Conservation (phyloP, 1,284 basidiomycete genomes). For the Sanghuangporus sanghuang region DNA sequence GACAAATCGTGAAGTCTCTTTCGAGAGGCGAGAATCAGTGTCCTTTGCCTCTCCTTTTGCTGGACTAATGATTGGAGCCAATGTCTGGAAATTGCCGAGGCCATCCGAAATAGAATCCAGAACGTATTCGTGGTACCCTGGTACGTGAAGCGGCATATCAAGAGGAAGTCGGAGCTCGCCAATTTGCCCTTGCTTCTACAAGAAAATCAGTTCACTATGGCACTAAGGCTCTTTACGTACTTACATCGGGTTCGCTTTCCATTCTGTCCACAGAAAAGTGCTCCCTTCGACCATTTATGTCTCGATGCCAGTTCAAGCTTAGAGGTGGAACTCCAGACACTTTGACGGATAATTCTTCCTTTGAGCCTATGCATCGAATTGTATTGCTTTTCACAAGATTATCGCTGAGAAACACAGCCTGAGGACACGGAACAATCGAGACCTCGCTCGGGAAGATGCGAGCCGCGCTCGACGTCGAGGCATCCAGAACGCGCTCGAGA, state of each 20-base stretch:
- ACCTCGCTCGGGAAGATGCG: constrained; percentile 63
- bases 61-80: constrained; percentile 8
- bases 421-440: constrained; percentile 79
- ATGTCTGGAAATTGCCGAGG: constrained; percentile 51
- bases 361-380: constrained; percentile 69
- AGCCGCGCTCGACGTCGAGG: constrained; percentile 61
- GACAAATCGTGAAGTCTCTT: constrained; percentile 53
- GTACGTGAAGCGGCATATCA: constrained; percentile 51
- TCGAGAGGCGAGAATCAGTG: constrained; percentile 18
- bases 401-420: constrained; percentile 58
- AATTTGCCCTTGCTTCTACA: constrained; percentile 26
- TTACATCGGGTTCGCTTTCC: constrained; percentile 45
- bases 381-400: constrained; percentile 36
- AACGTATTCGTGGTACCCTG: constrained; percentile 64
- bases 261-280: constrained; percentile 80
- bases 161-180: constrained; percentile 67
- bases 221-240: constrained; percentile 4
- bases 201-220: background rate
- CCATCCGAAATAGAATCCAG: constrained; percentile 73
- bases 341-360: constrained; percentile 61
- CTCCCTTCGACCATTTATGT: constrained; percentile 56
- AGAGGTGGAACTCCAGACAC: constrained; percentile 78
- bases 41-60: constrained; percentile 22
- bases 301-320: constrained; percentile 71
- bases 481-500: constrained; percentile 69